Conservation (phyloP, 2,329 filamentous ascomycete genomes). For the Aureobasidium mangrovei region DNA sequence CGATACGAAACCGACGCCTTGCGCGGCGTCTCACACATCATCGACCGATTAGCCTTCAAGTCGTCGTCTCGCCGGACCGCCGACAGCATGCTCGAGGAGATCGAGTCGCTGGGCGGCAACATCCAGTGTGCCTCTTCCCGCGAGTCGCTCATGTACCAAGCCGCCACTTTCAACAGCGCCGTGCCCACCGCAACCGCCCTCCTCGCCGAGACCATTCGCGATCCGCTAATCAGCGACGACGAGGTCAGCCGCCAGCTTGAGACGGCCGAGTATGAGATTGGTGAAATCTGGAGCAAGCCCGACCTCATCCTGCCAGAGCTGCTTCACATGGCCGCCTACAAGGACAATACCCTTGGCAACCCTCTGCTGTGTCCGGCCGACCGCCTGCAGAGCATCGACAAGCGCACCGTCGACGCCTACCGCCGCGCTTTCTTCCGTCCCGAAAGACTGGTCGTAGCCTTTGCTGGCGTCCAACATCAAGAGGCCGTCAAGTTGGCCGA, state of each 20-base stretch:
- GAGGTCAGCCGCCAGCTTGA: slow-evolving; percentile 81
- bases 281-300: slow-evolving; percentile 95
- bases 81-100: slow-evolving; percentile 77
- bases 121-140: slow-evolving; percentile 94
- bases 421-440: slow-evolving; percentile 76
- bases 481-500: slow-evolving; percentile 72
- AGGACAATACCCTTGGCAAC: slow-evolving; percentile 92
- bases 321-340: slow-evolving; percentile 90
- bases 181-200: slow-evolving; percentile 75
- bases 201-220: slow-evolving; percentile 86
- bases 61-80: slow-evolving; percentile 61
- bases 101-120: slow-evolving; percentile 86
- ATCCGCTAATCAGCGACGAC: slow-evolving; percentile 73
- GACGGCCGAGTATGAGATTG: slow-evolving; percentile 91
- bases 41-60: slow-evolving; percentile 94
- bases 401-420: slow-evolving; percentile 66
- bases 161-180: slow-evolving; percentile 90
- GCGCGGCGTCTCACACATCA: slow-evolving; percentile 87
- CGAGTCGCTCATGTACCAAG: slow-evolving; percentile 98
- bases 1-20: slow-evolving; percentile 82
- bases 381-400: slow-evolving; percentile 65
- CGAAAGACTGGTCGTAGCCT: slow-evolving; percentile 87
- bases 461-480: slow-evolving; percentile 78
- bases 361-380: slow-evolving; percentile 86
- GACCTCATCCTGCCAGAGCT: slow-evolving; percentile 92